These are phyloP conservation scores for Tricholoma sp. DNA, from an alignment of 768 basidiomycete genomes.

Conservation along the genomic window DNA sequence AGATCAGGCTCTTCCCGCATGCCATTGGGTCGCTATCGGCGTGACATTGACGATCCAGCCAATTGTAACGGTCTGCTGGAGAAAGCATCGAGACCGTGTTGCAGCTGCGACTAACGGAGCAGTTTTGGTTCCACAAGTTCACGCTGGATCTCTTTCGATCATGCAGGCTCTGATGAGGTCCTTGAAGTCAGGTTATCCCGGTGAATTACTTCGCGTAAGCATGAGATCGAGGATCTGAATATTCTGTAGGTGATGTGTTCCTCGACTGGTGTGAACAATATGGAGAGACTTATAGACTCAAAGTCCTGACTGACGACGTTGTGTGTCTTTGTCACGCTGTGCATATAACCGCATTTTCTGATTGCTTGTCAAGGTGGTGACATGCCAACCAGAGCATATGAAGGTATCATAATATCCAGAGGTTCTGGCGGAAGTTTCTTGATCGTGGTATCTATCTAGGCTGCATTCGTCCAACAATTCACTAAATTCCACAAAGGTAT, in stretches of 20 bases:
- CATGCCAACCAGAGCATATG: background rate
- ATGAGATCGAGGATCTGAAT: background rate
- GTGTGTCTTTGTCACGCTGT: background rate
- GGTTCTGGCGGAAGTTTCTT: background rate
- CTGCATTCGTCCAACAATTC: background rate
- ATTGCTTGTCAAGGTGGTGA: background rate
- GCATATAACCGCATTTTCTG: background rate
- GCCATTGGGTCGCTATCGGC: background rate
- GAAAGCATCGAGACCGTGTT: background rate
- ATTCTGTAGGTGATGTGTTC: background rate
- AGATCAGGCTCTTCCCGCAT: background rate
- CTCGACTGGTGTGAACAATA: background rate
- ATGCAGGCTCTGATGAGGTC: background rate
- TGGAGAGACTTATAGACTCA: background rate
- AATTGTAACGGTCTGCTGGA: background rate
- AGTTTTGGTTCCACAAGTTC: background rate
- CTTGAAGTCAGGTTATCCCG: background rate
- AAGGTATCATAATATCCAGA: background rate
- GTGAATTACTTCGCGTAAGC: background rate
- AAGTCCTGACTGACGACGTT: background rate
- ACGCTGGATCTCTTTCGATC: background rate
- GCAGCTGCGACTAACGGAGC: background rate
- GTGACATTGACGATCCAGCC: background rate
- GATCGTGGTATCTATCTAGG: background rate
- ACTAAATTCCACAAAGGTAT: conserved; percentile 10